These are phyloP conservation scores for Nemania sp. DNA, from an alignment of 2,329 filamentous ascomycete species.

Conservation along the genomic window DNA sequence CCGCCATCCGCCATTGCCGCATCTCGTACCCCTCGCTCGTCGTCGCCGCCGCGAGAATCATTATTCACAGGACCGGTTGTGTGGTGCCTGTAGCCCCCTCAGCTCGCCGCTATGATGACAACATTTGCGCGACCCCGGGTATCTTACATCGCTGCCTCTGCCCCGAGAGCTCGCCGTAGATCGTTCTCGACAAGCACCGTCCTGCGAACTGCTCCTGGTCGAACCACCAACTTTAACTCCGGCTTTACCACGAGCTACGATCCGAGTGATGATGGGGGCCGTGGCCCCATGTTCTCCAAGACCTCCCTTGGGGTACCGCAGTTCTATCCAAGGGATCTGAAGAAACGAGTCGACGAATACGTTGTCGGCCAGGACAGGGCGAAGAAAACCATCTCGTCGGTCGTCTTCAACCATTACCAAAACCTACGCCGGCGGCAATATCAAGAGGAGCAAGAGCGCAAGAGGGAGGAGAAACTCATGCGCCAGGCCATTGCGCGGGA, in stretches of 20 bases:
- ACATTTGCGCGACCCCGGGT: conserved; percentile 31
- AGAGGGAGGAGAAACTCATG: conserved; percentile 65
- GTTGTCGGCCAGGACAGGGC: conserved; percentile 95
- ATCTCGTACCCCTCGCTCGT: conserved; percentile 11
- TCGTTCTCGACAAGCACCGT: conserved; percentile 40
- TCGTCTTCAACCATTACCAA: conserved; percentile 97
- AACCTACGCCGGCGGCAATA: conserved; percentile 78
- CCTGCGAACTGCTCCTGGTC: conserved; percentile 42
- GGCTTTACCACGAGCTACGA: conserved; percentile 66
- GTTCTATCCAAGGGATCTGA: conserved; percentile 72
- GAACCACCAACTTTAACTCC: conserved; percentile 57
- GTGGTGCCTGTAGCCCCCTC: conserved; percentile 14
- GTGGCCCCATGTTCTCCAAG: conserved; percentile 63
- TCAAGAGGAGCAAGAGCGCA: conserved; percentile 70
- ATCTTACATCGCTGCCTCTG: conserved; percentile 21
- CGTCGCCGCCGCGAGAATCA: conserved; percentile 18
- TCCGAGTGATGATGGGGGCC: conserved; percentile 56
- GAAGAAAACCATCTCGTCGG: conserved; percentile 90
- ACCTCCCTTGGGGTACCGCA: conserved; percentile 62
- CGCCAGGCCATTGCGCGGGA: conserved; percentile 74
- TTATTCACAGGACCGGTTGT: neutral
- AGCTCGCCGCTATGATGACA: conserved; percentile 32
- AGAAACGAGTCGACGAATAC: conserved; percentile 91
- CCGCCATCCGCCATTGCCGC: too few relatives aligned
- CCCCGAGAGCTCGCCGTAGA: conserved; percentile 27